A percentile compares a stretch with the other conserved stretches of the same genome.
Conservation (phyloP, 2,329 filamentous ascomycete species). For the Exophiala lecanii-corni region DNA sequence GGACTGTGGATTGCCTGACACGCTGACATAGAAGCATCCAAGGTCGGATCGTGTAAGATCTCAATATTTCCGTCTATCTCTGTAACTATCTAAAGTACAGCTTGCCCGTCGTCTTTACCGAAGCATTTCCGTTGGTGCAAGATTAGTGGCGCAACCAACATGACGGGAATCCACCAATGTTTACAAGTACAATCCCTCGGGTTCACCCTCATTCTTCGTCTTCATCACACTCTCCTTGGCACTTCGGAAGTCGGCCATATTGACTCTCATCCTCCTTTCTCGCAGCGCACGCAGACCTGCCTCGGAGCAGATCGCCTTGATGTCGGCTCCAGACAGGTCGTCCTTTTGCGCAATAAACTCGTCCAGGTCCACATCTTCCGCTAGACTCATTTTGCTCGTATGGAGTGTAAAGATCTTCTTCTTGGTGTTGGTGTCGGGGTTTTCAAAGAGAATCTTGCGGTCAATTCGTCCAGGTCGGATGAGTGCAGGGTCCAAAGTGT, state of each 20-base stretch:
- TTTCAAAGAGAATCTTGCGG: constrained; percentile 84
- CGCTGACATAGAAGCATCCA: no score
- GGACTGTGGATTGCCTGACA: no score
- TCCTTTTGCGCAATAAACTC: constrained; percentile 99
- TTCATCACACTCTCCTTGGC: constrained; percentile 92
- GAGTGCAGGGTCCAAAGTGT: constrained; percentile 89
- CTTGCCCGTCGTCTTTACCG: no score
- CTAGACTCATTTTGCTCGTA: constrained; percentile 97
- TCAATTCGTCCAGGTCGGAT: constrained; percentile 98
- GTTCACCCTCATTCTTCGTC: constrained; percentile 98
- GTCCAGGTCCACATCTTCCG: constrained; percentile 94
- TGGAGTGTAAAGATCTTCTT: constrained; percentile 98
- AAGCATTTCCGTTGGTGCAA: no score
- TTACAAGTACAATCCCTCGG: constrained; percentile 97
- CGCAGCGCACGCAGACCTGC: constrained; percentile 89
- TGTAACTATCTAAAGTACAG: no score
- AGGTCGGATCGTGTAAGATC: no score
- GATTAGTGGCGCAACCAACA: no score
- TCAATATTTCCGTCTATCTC: no score
- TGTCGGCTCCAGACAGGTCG: constrained; percentile 92
- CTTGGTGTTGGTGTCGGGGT: constrained; percentile 79
- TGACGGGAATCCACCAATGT: no score
- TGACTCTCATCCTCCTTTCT: constrained; percentile 94
- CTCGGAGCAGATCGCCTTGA: constrained; percentile 98
- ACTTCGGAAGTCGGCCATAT: constrained; percentile 96